Evolutionary conservation across 495 filamentous ascomycete genomes (phyloP).

Genomic region (Penicillium ochrochloron): DNA sequence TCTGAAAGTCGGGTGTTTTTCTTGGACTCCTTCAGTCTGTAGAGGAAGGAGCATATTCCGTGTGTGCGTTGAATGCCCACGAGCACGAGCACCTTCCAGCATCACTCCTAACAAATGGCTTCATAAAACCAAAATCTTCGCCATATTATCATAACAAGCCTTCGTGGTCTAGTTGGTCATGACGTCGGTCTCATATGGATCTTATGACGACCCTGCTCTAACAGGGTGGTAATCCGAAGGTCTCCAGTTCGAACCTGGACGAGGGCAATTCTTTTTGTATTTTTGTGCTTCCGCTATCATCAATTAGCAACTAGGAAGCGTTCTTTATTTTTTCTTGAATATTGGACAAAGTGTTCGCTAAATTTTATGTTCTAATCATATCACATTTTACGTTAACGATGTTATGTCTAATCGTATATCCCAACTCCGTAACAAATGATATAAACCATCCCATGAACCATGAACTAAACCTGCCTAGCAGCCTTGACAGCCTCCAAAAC

Average conservation of each 20-base stretch:
- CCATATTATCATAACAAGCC: neutral
- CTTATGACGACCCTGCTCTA: constrained; percentile 9
- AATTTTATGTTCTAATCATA: neutral
- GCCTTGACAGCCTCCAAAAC: constrained; percentile 44
- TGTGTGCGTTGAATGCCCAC: no score
- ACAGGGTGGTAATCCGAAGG: constrained; percentile 14
- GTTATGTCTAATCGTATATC: neutral
- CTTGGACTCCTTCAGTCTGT: neutral
- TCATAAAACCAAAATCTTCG: neutral
- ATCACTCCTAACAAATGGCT: neutral
- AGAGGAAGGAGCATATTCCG: no score
- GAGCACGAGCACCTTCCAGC: no score
- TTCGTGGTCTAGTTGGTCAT: constrained; percentile 15
- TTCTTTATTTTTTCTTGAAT: neutral
- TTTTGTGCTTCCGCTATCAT: neutral
- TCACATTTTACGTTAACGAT: neutral
- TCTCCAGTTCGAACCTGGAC: constrained; percentile 16
- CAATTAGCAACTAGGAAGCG: neutral
- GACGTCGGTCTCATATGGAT: constrained; percentile 15
- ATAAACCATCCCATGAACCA: neutral
- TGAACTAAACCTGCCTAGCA: constrained; percentile 16
- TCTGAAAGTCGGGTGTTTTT: neutral
- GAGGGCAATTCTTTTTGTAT: constrained; percentile 7
- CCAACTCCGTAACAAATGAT: neutral
- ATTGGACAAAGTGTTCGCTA: neutral